Evolutionary conservation across 805 yeast species (phyloP), one percentile per base, ranked within the genome.

Genomic region (Tetrapisispora phaffii): DNA sequence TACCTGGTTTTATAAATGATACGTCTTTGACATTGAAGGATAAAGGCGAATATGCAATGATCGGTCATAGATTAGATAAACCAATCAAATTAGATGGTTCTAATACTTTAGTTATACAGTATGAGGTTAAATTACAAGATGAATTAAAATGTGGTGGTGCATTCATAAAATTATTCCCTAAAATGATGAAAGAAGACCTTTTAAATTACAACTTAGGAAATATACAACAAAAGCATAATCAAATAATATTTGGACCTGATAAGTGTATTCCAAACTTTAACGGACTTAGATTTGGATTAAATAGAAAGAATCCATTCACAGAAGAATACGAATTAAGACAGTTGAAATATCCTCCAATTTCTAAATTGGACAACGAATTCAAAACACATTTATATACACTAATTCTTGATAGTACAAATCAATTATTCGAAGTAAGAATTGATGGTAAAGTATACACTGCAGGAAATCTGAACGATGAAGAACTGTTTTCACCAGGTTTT

Each of bases 101-200:
- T 52, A 69, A 77, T 45, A 79, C 85, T 13, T 69, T 89, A 50
- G 95, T 89, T 7, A 67, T 87, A 33, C 97, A 89, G 66, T 89
- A 86, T 64, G 97, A 89, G 65, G 85, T 86, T 46, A 88, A 88
- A 66, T 67, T 81, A 38, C 96, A 89, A 67, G 71, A 82, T 37
- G 86, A 85, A 6, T 68, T 88, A 45, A 71, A 71, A 34, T 89
- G 97, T 65, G 95, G 95, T 39, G 97, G 97, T 45, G 90, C 94
- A 1, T 89, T 89, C 66, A 62, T 89, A 52, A 89, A 89, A 69
- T 69, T 89, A 35, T 65, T 87, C 45, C 70, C 77, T 38, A 22
- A 24, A 13, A 34, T 39, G 17, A n/a, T 42, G 57, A 62, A 62
- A 2, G 63, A 65, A 7, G 73, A 70, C 4, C 19, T 38, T 13